These are phyloP conservation scores for Penicillium robsamsonii DNA, from an alignment of 495 filamentous ascomycete species.

Conservation along the genomic window DNA sequence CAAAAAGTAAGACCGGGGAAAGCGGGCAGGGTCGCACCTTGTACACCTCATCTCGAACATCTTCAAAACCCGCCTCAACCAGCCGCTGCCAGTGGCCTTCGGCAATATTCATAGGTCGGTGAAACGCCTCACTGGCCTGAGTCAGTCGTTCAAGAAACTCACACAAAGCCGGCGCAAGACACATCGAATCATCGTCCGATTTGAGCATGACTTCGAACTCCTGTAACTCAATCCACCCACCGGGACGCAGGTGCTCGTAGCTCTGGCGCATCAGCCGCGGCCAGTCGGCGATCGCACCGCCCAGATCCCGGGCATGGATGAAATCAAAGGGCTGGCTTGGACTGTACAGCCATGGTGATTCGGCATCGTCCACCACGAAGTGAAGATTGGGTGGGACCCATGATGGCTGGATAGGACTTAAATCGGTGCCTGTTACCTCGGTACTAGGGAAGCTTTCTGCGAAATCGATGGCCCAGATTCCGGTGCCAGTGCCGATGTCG, in stretches of 20 bases:
- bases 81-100: constrained; percentile 30
- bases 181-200: constrained; percentile 42
- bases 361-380: constrained; percentile 51
- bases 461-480: constrained; percentile 63
- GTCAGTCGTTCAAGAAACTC: constrained; percentile 34
- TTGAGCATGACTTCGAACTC: constrained; percentile 47
- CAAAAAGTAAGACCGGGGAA: background rate
- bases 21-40: constrained; percentile 31
- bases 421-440: constrained; percentile 41
- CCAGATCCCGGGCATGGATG: constrained; percentile 49
- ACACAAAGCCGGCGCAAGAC: constrained; percentile 29
- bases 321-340: constrained; percentile 44
- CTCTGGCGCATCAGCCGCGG: constrained; percentile 35
- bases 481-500: constrained; percentile 66
- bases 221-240: constrained; percentile 55
- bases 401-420: constrained; percentile 35
- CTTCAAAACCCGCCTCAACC: constrained; percentile 37
- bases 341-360: constrained; percentile 49
- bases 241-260: constrained; percentile 45
- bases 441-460: constrained; percentile 55
- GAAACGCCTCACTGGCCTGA: constrained; percentile 37
- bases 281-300: constrained; percentile 49
- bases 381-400: constrained; percentile 48
- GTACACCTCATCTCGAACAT: constrained; percentile 41
- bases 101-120: constrained; percentile 42